These are phyloP conservation scores for Ormosia semicastrata DNA, from an alignment of 306 rosid species.

Conservation along the genomic window DNA sequence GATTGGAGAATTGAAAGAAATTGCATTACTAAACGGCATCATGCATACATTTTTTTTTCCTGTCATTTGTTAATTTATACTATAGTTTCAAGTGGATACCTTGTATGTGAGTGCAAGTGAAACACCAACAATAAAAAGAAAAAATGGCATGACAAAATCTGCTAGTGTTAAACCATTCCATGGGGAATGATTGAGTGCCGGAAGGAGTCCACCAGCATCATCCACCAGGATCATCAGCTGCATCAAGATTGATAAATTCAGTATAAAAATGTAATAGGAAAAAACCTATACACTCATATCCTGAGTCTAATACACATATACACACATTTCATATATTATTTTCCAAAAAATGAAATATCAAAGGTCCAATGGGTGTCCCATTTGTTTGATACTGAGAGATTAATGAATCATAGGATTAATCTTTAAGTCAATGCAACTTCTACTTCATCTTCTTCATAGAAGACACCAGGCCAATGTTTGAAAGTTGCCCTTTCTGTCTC, in stretches of 20 bases:
- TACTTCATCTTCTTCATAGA: background rate
- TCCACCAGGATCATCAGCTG: slow-evolving; percentile 98
- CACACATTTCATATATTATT: background rate
- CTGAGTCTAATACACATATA: background rate
- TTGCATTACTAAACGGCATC: background rate
- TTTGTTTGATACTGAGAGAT: background rate
- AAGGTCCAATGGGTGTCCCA: background rate
- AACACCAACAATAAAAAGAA: slow-evolving; percentile 91
- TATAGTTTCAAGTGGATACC: slow-evolving; percentile 47
- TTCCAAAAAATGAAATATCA: background rate
- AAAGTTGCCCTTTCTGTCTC: no score
- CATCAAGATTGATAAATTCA: slow-evolving; percentile 29
- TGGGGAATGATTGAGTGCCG: slow-evolving; percentile 93
- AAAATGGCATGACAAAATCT: slow-evolving; percentile 93
- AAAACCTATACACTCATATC: background rate
- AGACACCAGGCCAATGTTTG: background rate
- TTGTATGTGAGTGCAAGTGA: slow-evolving; percentile 89
- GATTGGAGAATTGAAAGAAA: background rate
- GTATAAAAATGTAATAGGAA: background rate
- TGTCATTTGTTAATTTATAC: background rate
- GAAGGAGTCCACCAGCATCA: slow-evolving; percentile 78
- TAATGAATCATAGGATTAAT: background rate
- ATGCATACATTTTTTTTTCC: background rate
- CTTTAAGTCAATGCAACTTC: background rate
- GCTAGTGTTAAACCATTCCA: slow-evolving; percentile 96